phyloP scores from a whole-genome alignment of 1,284 basidiomycete genomes.

The Sanghuangporus sanghuang region DNA sequence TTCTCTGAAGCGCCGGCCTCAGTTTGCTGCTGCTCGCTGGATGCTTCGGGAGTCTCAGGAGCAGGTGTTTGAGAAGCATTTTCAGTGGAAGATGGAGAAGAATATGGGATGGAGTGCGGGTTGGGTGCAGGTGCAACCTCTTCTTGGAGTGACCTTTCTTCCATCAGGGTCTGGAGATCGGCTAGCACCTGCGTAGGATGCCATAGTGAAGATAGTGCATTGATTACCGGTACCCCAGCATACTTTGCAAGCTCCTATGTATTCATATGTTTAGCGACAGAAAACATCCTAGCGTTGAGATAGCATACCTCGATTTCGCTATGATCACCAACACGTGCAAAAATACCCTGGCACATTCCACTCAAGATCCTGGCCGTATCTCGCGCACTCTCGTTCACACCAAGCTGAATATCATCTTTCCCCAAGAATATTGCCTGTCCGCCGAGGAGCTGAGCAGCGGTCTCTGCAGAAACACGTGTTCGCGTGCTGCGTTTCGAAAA shows the following conservation, averaged over 20 bases:
- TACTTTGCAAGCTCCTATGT: constrained; percentile 79
- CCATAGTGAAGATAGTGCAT: constrained; percentile 93
- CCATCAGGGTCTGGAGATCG: constrained; percentile 87
- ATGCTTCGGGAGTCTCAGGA: not conserved
- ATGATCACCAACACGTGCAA: constrained; percentile 92
- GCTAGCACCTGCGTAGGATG: constrained; percentile 96
- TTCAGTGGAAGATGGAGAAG: not conserved
- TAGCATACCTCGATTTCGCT: constrained; percentile 80
- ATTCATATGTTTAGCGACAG: not conserved
- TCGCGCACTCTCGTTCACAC: constrained; percentile 87
- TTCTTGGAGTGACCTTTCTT: constrained; percentile 56
- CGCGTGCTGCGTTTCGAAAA: constrained; percentile 94
- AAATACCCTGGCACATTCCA: constrained; percentile 96
- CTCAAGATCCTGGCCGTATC: constrained; percentile 88
- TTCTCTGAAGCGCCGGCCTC: not conserved
- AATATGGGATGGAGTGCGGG: not conserved
- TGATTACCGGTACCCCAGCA: constrained; percentile 91
- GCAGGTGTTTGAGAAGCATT: not conserved
- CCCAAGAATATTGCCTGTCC: constrained; percentile 95
- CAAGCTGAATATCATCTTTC: constrained; percentile 88
- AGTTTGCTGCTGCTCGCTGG: not conserved
- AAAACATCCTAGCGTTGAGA: not conserved
- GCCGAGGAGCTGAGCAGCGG: constrained; percentile 69
- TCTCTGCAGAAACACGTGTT: constrained; percentile 88
- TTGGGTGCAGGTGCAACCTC: constrained; percentile 11